Conservation (phyloP, 345 rosid species). For the Citrus inodora region DNA sequence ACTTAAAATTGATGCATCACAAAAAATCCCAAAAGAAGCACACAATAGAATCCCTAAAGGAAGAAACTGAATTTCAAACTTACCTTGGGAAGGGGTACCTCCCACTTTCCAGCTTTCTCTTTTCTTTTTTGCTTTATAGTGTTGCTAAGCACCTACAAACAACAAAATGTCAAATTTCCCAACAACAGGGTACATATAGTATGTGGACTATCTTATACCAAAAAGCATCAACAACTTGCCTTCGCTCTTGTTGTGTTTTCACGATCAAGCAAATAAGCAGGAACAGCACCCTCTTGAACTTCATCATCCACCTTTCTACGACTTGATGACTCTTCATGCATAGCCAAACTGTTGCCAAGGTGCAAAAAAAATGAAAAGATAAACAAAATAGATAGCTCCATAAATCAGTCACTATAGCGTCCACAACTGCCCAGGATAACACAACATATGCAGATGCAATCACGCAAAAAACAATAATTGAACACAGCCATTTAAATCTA, state of each 20-base stretch:
- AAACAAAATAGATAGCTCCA: not conserved
- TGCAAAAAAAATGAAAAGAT: not conserved
- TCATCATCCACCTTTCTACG: slow-evolving; percentile 85
- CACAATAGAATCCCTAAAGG: not conserved
- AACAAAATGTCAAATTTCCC: slow-evolving; percentile 2
- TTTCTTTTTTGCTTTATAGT: slow-evolving; percentile 94
- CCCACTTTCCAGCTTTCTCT: slow-evolving; percentile 98
- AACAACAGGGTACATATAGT: not conserved
- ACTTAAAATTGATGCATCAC: not conserved
- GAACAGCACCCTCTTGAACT: slow-evolving; percentile 92
- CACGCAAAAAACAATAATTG: not conserved
- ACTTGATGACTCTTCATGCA: slow-evolving; percentile 88
- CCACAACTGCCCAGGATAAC: not conserved
- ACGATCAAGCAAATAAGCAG: slow-evolving; percentile 95
- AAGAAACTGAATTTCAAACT: not conserved
- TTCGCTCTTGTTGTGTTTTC: slow-evolving; percentile 79
- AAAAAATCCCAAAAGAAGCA: not conserved
- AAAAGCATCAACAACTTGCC: slow-evolving; percentile 28
- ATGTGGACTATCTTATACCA: not conserved
- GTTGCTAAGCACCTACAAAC: slow-evolving; percentile 76
- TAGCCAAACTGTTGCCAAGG: slow-evolving; percentile 54
- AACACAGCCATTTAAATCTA: not conserved
- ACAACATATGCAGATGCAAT: not conserved
- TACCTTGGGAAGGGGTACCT: slow-evolving; percentile 93
- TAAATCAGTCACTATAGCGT: not conserved